phyloP scores from a whole-genome alignment of 345 rosid species.

The Pugionium cornutum region DNA sequence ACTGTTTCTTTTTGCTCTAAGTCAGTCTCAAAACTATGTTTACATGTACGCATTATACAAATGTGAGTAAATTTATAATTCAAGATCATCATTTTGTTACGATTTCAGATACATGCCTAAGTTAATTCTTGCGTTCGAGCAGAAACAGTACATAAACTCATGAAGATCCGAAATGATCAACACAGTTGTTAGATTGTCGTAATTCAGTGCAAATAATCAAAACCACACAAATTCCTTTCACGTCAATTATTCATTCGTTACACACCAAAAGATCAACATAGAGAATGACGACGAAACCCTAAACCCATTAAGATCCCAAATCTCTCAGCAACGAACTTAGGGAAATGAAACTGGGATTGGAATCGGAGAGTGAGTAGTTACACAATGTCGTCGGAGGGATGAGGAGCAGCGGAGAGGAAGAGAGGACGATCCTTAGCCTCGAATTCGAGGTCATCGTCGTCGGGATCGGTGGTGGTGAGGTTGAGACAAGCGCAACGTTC shows the following conservation, averaged over 20 bases:
- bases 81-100: background rate
- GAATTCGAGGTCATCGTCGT: conserved; percentile 42
- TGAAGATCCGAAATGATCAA: background rate
- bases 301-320: background rate
- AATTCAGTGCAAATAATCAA: background rate
- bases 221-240: background rate
- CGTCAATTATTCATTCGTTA: background rate
- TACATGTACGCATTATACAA: background rate
- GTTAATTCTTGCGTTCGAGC: background rate
- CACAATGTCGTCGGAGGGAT: conserved; percentile 30
- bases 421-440: conserved; percentile 56
- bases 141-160: background rate
- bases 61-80: background rate
- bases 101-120: background rate
- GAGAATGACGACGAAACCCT: background rate
- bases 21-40: background rate
- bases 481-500: conserved; percentile 81
- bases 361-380: background rate
- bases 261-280: conserved; percentile 2
- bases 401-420: conserved; percentile 33
- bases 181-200: background rate
- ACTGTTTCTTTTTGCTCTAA: background rate
- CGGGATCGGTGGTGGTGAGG: conserved; percentile 57
- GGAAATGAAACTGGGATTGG: background rate
- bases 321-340: background rate